Percentiles rank a stretch among this genome's conserved stretches.
phyloP scores from a whole-genome alignment of 2,329 filamentous ascomycete genomes.

The Apiospora pterosperma region DNA sequence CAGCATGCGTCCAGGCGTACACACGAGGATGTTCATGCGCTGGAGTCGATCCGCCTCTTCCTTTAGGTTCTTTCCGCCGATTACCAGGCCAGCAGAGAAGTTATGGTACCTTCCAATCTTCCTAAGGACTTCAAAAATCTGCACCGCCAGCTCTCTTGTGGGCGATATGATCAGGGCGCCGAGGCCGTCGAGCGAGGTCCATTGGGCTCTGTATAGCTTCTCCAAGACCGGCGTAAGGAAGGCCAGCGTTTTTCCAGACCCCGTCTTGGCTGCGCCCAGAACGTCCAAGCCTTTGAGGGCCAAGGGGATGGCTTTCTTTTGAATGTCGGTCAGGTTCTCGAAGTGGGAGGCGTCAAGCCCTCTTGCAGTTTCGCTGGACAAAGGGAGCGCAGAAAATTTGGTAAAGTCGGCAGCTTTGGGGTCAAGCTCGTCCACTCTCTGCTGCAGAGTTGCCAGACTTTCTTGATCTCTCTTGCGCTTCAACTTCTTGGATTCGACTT shows the following conservation, averaged over 20 bases:
- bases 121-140: constrained; percentile 91
- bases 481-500: constrained; percentile 28
- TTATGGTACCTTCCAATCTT: constrained; percentile 86
- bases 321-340: constrained; percentile 86
- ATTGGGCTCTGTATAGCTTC: constrained; percentile 83
- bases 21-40: constrained; percentile 96
- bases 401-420: constrained; percentile 55
- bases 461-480: constrained; percentile 41
- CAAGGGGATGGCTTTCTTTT: constrained; percentile 82
- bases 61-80: constrained; percentile 86
- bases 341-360: constrained; percentile 87
- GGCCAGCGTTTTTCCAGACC: constrained; percentile 90
- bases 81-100: constrained; percentile 90
- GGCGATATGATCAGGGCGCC: constrained; percentile 92
- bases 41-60: constrained; percentile 81
- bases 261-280: constrained; percentile 91
- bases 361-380: constrained; percentile 74
- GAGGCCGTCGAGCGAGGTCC: constrained; percentile 86
- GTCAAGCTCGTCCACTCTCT: constrained; percentile 45
- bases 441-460: constrained; percentile 36
- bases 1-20: constrained; percentile 89
- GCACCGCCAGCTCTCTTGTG: constrained; percentile 90
- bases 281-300: constrained; percentile 85
- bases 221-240: constrained; percentile 92
- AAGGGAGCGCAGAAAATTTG: constrained; percentile 78